A percentile compares a stretch with the other conserved stretches of the same genome.
These are phyloP conservation scores for Leccinum fallax DNA, from an alignment of 1,284 basidiomycete genomes.

Conservation along the genomic window DNA sequence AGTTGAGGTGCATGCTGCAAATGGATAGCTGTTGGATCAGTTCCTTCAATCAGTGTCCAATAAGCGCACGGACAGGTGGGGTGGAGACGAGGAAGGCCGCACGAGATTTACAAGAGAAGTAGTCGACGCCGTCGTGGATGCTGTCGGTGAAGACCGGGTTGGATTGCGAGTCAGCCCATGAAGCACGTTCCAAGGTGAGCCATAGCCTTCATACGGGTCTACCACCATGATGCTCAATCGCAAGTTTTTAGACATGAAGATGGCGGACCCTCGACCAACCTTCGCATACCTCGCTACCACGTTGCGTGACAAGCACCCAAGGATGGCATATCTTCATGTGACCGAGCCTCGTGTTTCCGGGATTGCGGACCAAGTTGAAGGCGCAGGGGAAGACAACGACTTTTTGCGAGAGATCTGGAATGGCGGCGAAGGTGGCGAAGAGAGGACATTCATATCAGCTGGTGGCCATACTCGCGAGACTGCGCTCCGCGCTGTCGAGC, in stretches of 20 bases:
- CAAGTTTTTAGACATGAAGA: background rate
- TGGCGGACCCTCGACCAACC: background rate
- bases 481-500: background rate
- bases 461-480: background rate
- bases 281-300: background rate
- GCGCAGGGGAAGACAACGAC: background rate
- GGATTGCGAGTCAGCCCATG: background rate
- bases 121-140: background rate
- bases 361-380: background rate
- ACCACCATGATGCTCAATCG: background rate
- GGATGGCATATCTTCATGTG: background rate
- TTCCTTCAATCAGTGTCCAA: background rate
- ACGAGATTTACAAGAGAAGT: background rate
- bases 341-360: background rate
- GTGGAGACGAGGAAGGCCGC: background rate
- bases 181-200: background rate
- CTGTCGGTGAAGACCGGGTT: background rate
- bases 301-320: background rate
- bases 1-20: background rate
- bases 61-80: background rate
- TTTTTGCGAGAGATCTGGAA: background rate
- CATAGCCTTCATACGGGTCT: fast-evolving
- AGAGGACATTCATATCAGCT: background rate
- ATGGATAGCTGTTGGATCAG: background rate
- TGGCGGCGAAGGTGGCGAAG: background rate